These are phyloP conservation scores for Aspergillus aculeatus DNA, from an alignment of 2,329 filamentous ascomycete genomes.

Conservation along the genomic window DNA sequence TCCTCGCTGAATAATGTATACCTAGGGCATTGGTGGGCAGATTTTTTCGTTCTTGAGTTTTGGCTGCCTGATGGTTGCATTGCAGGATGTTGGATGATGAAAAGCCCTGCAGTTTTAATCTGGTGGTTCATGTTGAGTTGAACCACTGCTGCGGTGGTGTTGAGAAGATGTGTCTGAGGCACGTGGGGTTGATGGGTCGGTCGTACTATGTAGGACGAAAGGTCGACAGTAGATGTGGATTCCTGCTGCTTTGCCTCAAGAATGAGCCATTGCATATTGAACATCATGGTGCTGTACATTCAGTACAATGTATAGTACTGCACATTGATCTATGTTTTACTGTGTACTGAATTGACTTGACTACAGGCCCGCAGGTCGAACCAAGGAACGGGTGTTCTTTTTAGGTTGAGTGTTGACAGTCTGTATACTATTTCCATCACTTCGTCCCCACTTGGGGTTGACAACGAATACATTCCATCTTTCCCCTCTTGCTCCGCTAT, in stretches of 20 bases:
- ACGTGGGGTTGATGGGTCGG: neutral
- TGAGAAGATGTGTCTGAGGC: neutral
- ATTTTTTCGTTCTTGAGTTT: neutral
- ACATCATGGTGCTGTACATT: too few species aligned
- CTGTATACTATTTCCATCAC: too few species aligned
- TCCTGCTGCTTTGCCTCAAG: neutral
- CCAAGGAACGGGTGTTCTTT: conserved; percentile 19
- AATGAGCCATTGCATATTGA: conserved; percentile 4
- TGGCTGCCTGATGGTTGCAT: conserved; percentile 12
- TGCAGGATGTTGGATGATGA: neutral
- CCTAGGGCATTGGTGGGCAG: neutral
- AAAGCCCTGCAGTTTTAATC: neutral
- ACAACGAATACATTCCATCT: conserved; percentile 17
- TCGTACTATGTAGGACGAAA: neutral
- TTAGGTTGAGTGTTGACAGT: conserved; percentile 1
- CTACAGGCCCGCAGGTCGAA: conserved; percentile 4
- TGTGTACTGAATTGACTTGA: conserved; percentile 7
- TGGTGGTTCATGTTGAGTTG: conserved; percentile 1
- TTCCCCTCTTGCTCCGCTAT: neutral
- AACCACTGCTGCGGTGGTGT: neutral
- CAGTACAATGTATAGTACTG: too few species aligned
- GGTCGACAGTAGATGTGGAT: neutral
- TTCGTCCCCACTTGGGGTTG: conserved; percentile 15
- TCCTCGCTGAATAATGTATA: conserved; percentile 9
- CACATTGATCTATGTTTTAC: neutral